Conservation (phyloP, 2,329 filamentous ascomycete genomes). For the Dactylellina haptotyla region DNA sequence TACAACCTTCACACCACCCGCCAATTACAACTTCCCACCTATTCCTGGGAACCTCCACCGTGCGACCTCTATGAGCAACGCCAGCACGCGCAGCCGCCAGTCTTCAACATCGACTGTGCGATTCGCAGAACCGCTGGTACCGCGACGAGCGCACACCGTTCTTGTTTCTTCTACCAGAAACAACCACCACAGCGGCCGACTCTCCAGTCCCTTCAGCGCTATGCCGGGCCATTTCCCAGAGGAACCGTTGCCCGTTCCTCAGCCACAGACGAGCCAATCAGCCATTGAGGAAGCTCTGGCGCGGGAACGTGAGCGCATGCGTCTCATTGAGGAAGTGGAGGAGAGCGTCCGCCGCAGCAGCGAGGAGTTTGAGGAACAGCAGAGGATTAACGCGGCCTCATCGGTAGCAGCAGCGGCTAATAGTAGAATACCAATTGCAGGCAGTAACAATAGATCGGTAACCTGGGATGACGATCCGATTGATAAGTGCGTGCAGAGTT, state of each 20-base stretch:
- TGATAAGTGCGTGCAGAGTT: conserved; percentile 55
- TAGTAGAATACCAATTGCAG: conserved; percentile 8
- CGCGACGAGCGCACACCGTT: conserved; percentile 44
- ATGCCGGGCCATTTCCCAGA: conserved; percentile 48
- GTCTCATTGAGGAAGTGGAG: conserved; percentile 49
- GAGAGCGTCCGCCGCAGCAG: conserved; percentile 50
- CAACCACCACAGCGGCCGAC: conserved; percentile 1
- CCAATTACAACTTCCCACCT: conserved; percentile 45
- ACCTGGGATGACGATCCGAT: conserved; percentile 40
- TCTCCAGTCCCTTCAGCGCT: conserved; percentile 19
- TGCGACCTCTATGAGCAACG: conserved; percentile 47
- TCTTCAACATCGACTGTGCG: conserved; percentile 54
- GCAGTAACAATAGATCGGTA: conserved; percentile 1
- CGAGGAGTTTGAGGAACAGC: conserved; percentile 48
- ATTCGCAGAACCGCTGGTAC: conserved; percentile 40
- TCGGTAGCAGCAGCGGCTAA: conserved; percentile 30
- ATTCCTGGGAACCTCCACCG: conserved; percentile 48
- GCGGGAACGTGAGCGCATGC: conserved; percentile 43
- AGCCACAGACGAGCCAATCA: conserved; percentile 43
- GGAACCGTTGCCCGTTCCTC: conserved; percentile 11
- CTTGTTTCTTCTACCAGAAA: conserved; percentile 26
- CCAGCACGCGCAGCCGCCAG: conserved; percentile 47
- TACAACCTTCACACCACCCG: conserved; percentile 44
- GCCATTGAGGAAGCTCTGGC: conserved; percentile 44
- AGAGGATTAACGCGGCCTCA: conserved; percentile 29